phyloP scores from a whole-genome alignment of 2,329 filamentous ascomycete species.

The Neofusicoccum sp. region DNA sequence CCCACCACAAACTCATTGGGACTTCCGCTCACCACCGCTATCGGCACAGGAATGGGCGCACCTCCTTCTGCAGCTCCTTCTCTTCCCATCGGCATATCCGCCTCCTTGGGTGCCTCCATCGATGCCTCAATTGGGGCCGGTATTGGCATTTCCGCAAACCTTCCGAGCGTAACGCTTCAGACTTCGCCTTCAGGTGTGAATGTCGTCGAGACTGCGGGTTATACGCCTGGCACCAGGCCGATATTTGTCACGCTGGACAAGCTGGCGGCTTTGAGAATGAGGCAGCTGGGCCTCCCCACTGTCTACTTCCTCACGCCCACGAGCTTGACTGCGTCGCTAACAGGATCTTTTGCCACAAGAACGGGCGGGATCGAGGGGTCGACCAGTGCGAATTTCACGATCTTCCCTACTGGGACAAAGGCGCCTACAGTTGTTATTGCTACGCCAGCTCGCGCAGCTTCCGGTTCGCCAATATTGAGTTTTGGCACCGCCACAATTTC shows the following conservation, averaged over 20 bases:
- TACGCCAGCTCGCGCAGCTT: neutral
- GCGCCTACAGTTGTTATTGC: constrained; percentile 5
- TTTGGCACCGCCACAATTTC: neutral
- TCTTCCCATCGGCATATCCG: neutral
- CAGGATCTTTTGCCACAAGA: neutral
- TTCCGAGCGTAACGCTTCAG: neutral
- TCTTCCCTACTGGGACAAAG: neutral
- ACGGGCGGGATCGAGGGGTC: neutral
- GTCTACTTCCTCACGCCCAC: neutral
- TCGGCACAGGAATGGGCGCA: neutral
- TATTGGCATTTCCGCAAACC: neutral
- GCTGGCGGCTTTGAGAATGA: neutral
- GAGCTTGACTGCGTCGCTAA: neutral
- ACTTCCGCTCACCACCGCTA: neutral
- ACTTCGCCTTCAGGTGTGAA: neutral
- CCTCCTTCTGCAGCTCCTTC: neutral
- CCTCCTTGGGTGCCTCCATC: neutral
- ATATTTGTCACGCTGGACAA: constrained; percentile 1
- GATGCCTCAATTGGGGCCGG: neutral
- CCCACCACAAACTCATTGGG: neutral
- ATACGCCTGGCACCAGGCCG: neutral
- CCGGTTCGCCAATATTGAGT: neutral
- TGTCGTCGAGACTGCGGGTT: neutral
- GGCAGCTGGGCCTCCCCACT: neutral
- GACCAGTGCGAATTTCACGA: neutral